Evolutionary conservation across 768 basidiomycete genomes (phyloP).

Genomic region (Coprinellus micaceus): DNA sequence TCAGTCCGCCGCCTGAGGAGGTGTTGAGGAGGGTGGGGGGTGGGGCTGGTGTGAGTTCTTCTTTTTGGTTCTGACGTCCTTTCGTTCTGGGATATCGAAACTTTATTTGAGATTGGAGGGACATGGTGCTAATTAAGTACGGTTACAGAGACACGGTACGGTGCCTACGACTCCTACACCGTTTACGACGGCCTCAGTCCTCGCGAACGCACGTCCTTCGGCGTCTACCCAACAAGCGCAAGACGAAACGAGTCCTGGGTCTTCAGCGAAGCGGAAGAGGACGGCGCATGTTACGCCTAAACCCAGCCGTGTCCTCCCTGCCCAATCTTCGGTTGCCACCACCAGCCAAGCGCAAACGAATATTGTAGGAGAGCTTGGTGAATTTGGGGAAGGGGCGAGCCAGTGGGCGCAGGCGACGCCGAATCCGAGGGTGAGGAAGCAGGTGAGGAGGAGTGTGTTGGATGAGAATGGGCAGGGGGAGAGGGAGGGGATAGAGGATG

Average conservation of each 20-base stretch:
- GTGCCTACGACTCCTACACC: too few relatives aligned
- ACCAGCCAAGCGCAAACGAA: not conserved
- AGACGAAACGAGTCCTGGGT: too few relatives aligned
- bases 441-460: conserved; percentile 5
- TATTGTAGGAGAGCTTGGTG: too few relatives aligned
- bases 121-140: not conserved
- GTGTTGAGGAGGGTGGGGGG: conserved; percentile 31
- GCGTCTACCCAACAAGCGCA: too few relatives aligned
- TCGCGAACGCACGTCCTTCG: too few relatives aligned
- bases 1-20: conserved; percentile 67
- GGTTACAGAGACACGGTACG: not conserved
- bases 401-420: conserved; percentile 2
- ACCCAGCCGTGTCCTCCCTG: not conserved
- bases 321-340: not conserved
- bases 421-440: conserved; percentile 7
- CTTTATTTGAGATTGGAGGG: too few relatives aligned
- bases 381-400: not conserved
- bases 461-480: not conserved
- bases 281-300: not conserved
- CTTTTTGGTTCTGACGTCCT: conserved; percentile 1
- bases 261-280: too few relatives aligned
- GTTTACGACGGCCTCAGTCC: too few relatives aligned
- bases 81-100: not conserved
- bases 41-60: conserved; percentile 17
- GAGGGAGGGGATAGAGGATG: not conserved